Evolutionary conservation across 441 rosid genomes (phyloP), one percentile per base, ranked within the genome.

Genomic region (Croton laevigatus): DNA sequence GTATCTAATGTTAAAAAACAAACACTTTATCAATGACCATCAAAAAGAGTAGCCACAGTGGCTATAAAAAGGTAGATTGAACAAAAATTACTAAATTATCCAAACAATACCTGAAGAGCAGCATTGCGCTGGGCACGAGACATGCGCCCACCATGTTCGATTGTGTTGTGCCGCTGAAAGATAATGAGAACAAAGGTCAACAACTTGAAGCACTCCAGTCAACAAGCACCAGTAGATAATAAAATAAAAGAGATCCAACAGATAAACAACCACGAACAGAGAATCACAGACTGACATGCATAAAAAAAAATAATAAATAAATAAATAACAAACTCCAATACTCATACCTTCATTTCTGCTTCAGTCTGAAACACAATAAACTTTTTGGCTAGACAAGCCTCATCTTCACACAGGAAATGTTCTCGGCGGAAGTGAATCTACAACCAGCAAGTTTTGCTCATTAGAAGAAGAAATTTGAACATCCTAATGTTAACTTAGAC

Each of bases 121-220:
- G 95, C 95, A 81, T 75, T 95, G 13, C 98, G 89, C 82, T 91
- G 85, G 6, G 98, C 80, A 65, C 98, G 91, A 75, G 99, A 91
- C 97, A 93, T 93, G 52, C 80, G 89, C 62, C 98, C 99, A 22
- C 90, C 97, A 83, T 95, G 99, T 74, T 93, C 99, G 52, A 86
- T 77, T 3, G 91, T 66, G 78, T 93, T 92, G 69, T 95, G 99
- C 80, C 98, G 90, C 99, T 95, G 88, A 61, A 73, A 73, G 62
- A 67, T 22, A 62, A 38, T 65, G 59, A 58, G 32, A 19, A 11
- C 71, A 55, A 8, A 61, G 12, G 62, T 61, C 65, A 72, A 49
- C 36, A 20, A 45, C n/a, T 52, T 75, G 19, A 57, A 75, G 65
- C 27, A 23, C 42, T 46, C 46, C 36, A 48, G 51, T 27, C 49